These are phyloP conservation scores for Tulasnella sp. DNA, from an alignment of 768 basidiomycete genomes.

Conservation along the genomic window DNA sequence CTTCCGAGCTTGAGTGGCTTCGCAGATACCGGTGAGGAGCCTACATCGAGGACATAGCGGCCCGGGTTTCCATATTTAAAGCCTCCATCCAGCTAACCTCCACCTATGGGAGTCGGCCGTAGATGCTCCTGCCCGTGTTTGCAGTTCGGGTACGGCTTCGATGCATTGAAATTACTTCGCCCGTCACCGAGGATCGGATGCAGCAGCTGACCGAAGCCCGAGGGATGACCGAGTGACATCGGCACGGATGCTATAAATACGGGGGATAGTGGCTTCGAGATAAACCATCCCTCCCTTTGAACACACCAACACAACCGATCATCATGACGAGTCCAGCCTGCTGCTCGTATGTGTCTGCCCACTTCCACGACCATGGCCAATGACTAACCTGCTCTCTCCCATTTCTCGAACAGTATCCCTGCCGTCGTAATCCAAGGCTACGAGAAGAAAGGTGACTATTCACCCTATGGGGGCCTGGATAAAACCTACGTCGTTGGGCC, in stretches of 20 bases:
- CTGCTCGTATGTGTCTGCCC: background rate
- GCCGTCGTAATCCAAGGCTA: constrained; percentile 4
- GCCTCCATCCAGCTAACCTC: no score
- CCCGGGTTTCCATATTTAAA: background rate
- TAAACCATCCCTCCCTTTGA: background rate
- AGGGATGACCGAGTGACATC: background rate
- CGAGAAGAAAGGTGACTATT: constrained; percentile 6
- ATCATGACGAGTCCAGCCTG: constrained; percentile 3
- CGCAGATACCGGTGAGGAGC: no score
- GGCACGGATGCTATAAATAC: constrained; percentile 1
- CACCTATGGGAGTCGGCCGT: background rate
- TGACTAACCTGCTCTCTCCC: background rate
- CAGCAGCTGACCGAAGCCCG: background rate
- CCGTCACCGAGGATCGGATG: background rate
- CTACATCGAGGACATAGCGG: no score
- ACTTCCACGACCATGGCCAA: background rate
- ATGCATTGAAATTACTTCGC: background rate
- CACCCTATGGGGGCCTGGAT: background rate
- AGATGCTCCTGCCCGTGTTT: background rate
- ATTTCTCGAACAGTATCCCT: background rate
- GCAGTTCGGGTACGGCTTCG: background rate
- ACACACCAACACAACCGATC: background rate
- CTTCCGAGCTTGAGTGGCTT: no score
- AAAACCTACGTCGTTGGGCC: constrained; percentile 7
- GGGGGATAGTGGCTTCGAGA: background rate